Evolutionary conservation across 768 basidiomycete species (phyloP), one percentile per base, ranked within the genome.

Genomic region (Phlebiopsis gigantea): DNA sequence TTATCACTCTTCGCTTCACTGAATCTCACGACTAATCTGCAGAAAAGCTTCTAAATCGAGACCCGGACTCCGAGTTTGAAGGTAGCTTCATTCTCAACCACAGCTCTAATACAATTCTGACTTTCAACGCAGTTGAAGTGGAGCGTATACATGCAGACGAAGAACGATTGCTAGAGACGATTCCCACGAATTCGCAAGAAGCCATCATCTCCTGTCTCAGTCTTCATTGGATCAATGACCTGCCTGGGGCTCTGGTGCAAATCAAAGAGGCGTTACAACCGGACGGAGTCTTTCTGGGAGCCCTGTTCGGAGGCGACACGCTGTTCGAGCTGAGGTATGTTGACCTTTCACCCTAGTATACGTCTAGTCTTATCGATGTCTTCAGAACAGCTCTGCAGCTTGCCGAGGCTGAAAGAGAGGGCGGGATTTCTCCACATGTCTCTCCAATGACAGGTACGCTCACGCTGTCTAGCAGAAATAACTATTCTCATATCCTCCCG

Each of bases 221-320:
- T 63, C 77, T 98, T 43, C 97, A 99, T 61, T 99, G 97, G 97
- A 83, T 97, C 12, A 98, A 98, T 63, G 97, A 99, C 72, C 80
- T 99, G 5, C 96, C 94, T 59, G 93, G 95, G 6, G 76, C 85
- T 0, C 77, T 99, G 10, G 78, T 92, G 8, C 97, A 98, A 67
- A 91, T 97, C 56, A 84, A 82, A 61, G 85, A 91, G 71, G 83
- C 85, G 1, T 72, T 99, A 12, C 77, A 83, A 62, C 91, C 95
- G 0, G 96, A 98, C 68, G 97, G 96, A 1, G 81, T 98, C 28
- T 98, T 99, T 67, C 77, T 99, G 17, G 95, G 88, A 14, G 93
- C 95, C 15, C 87, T 98, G 77, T 83, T 98, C 56, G 97, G 97
- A 15, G 95, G 97, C 1, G 97, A 98, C 58, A 95, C 94, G 0